These are phyloP conservation scores for Setomelanomma holmii DNA, from an alignment of 2,329 filamentous ascomycete genomes.

Conservation along the genomic window DNA sequence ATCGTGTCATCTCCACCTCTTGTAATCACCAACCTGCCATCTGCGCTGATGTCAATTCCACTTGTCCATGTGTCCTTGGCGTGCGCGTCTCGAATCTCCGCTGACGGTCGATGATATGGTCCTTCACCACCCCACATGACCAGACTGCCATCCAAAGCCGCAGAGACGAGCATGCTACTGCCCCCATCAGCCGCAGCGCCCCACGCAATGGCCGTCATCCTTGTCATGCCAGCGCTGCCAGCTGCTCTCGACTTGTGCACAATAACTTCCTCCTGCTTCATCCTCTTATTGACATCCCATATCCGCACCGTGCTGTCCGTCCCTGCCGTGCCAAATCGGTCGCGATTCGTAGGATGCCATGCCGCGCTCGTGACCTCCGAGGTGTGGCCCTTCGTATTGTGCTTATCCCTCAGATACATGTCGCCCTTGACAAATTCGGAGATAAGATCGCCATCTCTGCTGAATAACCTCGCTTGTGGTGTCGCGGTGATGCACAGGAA, in stretches of 20 bases:
- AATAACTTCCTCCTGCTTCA: constrained; percentile 89
- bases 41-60: constrained; percentile 86
- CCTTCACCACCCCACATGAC: constrained; percentile 93
- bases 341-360: constrained; percentile 88
- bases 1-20: constrained; percentile 90
- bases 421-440: constrained; percentile 96
- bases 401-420: constrained; percentile 97
- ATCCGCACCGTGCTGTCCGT: constrained; percentile 95
- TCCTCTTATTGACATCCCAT: constrained; percentile 93
- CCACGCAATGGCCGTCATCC: constrained; percentile 95
- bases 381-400: constrained; percentile 96
- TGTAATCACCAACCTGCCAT: constrained; percentile 89
- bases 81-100: constrained; percentile 86
- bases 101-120: constrained; percentile 80
- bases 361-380: constrained; percentile 88
- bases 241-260: constrained; percentile 94
- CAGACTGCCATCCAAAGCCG: constrained; percentile 86
- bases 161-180: constrained; percentile 77
- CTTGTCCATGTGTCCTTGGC: constrained; percentile 86
- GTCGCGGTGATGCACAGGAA: constrained; percentile 89
- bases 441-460: constrained; percentile 83
- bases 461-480: constrained; percentile 87
- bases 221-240: constrained; percentile 85
- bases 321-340: constrained; percentile 86
- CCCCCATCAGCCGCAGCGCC: constrained; percentile 77